Evolutionary conservation across 2,329 filamentous ascomycete genomes (phyloP).

Genomic region (Cladosporium oxysporum): DNA sequence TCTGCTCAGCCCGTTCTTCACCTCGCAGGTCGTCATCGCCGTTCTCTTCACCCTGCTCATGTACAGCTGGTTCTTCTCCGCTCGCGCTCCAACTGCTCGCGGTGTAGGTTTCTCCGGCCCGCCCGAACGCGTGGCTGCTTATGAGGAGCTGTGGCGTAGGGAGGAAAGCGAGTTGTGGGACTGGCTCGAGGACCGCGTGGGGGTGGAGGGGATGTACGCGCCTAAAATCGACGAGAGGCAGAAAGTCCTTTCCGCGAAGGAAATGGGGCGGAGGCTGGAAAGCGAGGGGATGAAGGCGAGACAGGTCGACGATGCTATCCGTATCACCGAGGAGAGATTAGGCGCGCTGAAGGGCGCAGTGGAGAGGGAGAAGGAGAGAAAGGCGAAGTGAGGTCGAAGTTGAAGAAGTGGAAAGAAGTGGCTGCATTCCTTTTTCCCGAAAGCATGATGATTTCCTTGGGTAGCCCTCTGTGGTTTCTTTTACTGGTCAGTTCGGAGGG

Average conservation of each 20-base stretch:
- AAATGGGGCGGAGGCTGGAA: slow-evolving; percentile 39
- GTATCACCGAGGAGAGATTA: slow-evolving; percentile 83
- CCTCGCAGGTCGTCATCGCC: slow-evolving; percentile 74
- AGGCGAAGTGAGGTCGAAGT: neutral
- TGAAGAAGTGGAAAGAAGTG: neutral
- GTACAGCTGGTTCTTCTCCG: slow-evolving; percentile 62
- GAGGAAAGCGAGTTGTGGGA: slow-evolving; percentile 91
- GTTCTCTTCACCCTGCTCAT: slow-evolving; percentile 73
- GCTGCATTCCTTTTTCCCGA: neutral
- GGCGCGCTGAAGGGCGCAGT: slow-evolving; percentile 73
- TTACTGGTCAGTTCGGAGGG: neutral
- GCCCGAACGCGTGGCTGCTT: slow-evolving; percentile 74
- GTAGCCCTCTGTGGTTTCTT: neutral
- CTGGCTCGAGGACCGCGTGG: slow-evolving; percentile 86
- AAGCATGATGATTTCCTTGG: slow-evolving; percentile 1
- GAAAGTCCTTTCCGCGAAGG: slow-evolving; percentile 30
- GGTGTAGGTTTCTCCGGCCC: slow-evolving; percentile 43
- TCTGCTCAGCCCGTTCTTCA: slow-evolving; percentile 70
- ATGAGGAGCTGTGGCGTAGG: slow-evolving; percentile 87
- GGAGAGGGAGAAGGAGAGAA: slow-evolving; percentile 53
- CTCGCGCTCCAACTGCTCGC: slow-evolving; percentile 29
- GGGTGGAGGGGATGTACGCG: slow-evolving; percentile 59
- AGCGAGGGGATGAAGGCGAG: slow-evolving; percentile 76
- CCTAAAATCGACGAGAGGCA: slow-evolving; percentile 30
- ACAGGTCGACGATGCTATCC: slow-evolving; percentile 76